Percentiles rank a stretch among this genome's conserved stretches.
Conservation (phyloP, 2,329 filamentous ascomycete genomes). For the Aspergillus ibericus region DNA sequence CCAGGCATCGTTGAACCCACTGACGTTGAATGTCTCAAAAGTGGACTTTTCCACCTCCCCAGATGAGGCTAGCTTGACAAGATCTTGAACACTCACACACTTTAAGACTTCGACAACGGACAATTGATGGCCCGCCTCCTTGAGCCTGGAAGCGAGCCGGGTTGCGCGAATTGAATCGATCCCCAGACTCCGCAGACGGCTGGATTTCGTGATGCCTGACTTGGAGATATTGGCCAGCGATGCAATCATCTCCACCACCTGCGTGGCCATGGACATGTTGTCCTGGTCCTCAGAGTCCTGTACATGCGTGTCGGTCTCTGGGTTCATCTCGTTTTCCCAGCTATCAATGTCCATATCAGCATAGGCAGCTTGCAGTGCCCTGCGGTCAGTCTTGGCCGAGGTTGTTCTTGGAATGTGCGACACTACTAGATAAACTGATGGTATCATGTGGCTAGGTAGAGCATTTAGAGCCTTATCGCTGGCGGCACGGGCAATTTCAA, state of each 20-base stretch:
- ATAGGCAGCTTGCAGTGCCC: conserved; percentile 28
- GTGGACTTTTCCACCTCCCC: background rate
- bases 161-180: conserved; percentile 36
- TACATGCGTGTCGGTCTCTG: conserved; percentile 9
- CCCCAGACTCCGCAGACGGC: conserved; percentile 28
- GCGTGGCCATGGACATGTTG: background rate
- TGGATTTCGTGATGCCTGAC: conserved; percentile 22
- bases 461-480: conserved; percentile 19
- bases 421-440: conserved; percentile 33
- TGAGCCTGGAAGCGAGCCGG: conserved; percentile 28
- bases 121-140: conserved; percentile 23
- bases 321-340: conserved; percentile 28
- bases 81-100: conserved; percentile 30
- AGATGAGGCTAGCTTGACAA: conserved; percentile 18
- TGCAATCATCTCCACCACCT: conserved; percentile 25
- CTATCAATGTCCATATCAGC: conserved; percentile 25
- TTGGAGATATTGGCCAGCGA: conserved; percentile 23
- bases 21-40: conserved; percentile 17
- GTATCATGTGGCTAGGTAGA: conserved; percentile 37
- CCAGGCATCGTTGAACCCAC: conserved; percentile 26
- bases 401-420: conserved; percentile 29
- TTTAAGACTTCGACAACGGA: conserved; percentile 33
- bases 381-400: conserved; percentile 37
- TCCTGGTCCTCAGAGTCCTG: background rate
- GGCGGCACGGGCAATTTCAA: conserved; percentile 25